These are phyloP conservation scores for Arabidopsis suecica DNA, from an alignment of 345 rosid genomes.

Conservation along the genomic window DNA sequence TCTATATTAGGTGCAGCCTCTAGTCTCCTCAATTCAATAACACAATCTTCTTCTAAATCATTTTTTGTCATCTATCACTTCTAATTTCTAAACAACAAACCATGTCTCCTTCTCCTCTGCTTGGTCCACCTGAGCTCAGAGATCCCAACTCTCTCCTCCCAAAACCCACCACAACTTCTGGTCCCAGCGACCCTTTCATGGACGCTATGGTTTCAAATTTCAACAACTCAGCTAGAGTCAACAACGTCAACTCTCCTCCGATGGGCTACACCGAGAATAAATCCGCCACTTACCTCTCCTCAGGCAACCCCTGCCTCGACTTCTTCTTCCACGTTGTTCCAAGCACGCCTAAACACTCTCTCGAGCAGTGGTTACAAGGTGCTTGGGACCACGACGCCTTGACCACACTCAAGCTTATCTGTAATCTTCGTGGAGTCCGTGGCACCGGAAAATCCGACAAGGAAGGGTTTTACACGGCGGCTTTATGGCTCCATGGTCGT, in stretches of 20 bases:
- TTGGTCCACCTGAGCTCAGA: conserved; percentile 57
- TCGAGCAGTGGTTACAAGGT: conserved; percentile 35
- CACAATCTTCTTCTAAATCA: background rate
- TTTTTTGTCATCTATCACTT: background rate
- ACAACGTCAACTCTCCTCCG: conserved; percentile 7
- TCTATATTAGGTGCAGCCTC: background rate
- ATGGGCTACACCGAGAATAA: conserved; percentile 58
- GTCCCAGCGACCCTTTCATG: conserved; percentile 46
- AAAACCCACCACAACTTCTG: background rate
- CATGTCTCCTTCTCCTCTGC: conserved; percentile 48
- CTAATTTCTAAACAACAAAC: background rate
- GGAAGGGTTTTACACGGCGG: conserved; percentile 67
- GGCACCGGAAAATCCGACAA: conserved; percentile 70
- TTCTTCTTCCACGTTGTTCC: conserved; percentile 71
- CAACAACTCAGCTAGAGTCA: conserved; percentile 26
- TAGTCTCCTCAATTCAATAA: background rate
- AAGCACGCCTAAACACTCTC: conserved; percentile 42
- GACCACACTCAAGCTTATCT: conserved; percentile 64
- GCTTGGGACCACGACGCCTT: conserved; percentile 64
- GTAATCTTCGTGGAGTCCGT: conserved; percentile 70
- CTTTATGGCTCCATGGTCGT: conserved; percentile 60
- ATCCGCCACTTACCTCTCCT: conserved; percentile 49
- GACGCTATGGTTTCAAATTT: conserved; percentile 50
- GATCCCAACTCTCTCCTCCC: conserved; percentile 6
- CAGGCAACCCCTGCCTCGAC: conserved; percentile 66